Base-by-base conservation (phyloP, 306 rosid genomes). In the Crataegus laevigata region DNA sequence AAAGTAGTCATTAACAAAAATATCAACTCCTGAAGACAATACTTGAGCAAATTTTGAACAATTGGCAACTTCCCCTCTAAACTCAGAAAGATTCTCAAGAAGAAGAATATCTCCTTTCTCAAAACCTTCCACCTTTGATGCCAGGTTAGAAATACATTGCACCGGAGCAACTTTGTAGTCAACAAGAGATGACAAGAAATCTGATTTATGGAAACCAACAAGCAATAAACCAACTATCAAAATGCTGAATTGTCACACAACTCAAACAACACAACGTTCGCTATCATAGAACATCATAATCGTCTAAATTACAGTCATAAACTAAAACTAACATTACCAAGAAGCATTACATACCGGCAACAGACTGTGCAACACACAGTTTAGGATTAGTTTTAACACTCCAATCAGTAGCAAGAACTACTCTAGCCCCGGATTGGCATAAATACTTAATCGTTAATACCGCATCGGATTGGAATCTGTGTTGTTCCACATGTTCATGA, bases 1-100 rank as follows among this genome's bases (percentile, higher is more conserved):
- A 79, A 91, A 89, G 63, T 90, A 89, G 71, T 94, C 98, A 30
- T 94, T 89, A 66, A 94, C 96, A 77, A 91, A 94, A 55, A 94
- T 84, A 84, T 94, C 97, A 67, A 91, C 87, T 73, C 89, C 92
- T 2, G 82, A 86, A 3, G 96, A 84, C 72, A 94, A 79, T 50
- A 54, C 79, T 82, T 76, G 75, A 38, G 97, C 71, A 88, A 90
- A 92, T 64, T 89, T 78, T 75, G 80, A 73, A 85, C 96, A 85
- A 65, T 90, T 94, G 59, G 97, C 87, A 84, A 84, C 89, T 84
- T 92, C 99, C 83, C 86, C 91, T 84, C 87, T 92, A 72, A 85
- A 72, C 74, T 82, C 81, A 58, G 90, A 83, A 77, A 94, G 91
- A 86, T 89, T 91, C 82, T 90, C 88, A 25, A 84, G 82, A 66